Conservation (phyloP, 805 yeast genomes). For the Tetrapisispora namnaoensis region DNA sequence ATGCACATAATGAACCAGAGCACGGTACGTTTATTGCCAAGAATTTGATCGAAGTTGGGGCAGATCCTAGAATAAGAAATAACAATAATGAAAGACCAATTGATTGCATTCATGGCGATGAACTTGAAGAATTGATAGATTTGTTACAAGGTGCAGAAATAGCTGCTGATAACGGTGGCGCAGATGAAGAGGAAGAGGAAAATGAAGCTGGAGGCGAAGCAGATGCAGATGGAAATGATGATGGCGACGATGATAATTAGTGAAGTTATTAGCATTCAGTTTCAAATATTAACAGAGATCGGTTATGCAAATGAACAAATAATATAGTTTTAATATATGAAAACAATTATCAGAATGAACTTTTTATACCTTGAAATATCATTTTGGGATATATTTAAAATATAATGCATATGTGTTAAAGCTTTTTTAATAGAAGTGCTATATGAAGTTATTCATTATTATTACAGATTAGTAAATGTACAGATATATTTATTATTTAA, state of each 20-base stretch:
- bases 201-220: constrained; percentile 8
- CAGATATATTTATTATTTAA: background rate
- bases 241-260: background rate
- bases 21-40: constrained; percentile 73
- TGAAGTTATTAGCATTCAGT: background rate
- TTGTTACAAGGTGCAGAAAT: constrained; percentile 76
- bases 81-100: constrained; percentile 63
- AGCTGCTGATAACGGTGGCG: constrained; percentile 38
- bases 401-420: background rate
- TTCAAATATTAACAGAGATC: background rate
- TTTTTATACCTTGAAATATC: background rate
- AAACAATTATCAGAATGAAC: background rate
- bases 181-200: constrained; percentile 26
- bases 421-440: background rate
- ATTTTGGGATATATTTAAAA: background rate
- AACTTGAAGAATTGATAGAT: constrained; percentile 47
- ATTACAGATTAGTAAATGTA: constrained; percentile 1
- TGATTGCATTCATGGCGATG: constrained; percentile 49
- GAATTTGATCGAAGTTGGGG: constrained; percentile 82
- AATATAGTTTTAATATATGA: background rate
- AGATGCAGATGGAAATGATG: background rate
- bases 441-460: background rate
- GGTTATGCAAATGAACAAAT: background rate
- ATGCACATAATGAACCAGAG: constrained; percentile 70
- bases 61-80: constrained; percentile 61